These are phyloP conservation scores for Fusarium scirpi DNA, from an alignment of 2,329 filamentous ascomycete species.

Conservation along the genomic window DNA sequence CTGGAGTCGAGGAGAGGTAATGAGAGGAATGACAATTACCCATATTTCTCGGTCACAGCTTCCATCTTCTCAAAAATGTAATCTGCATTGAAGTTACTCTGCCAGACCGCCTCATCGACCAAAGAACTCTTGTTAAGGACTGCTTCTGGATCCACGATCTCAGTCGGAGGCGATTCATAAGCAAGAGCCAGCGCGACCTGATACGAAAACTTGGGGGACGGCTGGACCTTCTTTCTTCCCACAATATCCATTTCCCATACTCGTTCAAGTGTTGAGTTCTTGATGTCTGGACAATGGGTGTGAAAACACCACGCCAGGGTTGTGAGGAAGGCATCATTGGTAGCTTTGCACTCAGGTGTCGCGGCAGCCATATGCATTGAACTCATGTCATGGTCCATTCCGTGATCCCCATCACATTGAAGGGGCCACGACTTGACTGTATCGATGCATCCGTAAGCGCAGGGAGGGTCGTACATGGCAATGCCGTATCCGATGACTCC, in stretches of 20 bases:
- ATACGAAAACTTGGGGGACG: neutral
- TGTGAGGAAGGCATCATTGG: neutral
- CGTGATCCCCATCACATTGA: neutral
- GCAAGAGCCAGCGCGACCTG: neutral
- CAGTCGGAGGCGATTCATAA: neutral
- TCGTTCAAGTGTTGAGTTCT: neutral
- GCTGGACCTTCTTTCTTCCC: neutral
- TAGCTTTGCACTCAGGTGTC: neutral
- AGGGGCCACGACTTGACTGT: neutral
- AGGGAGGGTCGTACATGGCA: neutral
- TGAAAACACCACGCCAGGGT: neutral
- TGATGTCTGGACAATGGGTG: neutral
- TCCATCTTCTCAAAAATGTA: constrained; percentile 1
- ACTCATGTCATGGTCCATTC: neutral
- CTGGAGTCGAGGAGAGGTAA: neutral
- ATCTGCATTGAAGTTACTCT: neutral
- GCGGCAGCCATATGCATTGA: neutral
- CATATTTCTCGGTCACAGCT: neutral
- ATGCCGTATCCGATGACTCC: neutral
- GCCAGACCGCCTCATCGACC: neutral
- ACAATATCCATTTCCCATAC: neutral
- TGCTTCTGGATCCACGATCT: neutral
- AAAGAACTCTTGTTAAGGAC: neutral
- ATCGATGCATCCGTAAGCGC: neutral
- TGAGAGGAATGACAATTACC: neutral